phyloP scores from a whole-genome alignment of 257 asterid genomes.

The Forsythia suspensa region DNA sequence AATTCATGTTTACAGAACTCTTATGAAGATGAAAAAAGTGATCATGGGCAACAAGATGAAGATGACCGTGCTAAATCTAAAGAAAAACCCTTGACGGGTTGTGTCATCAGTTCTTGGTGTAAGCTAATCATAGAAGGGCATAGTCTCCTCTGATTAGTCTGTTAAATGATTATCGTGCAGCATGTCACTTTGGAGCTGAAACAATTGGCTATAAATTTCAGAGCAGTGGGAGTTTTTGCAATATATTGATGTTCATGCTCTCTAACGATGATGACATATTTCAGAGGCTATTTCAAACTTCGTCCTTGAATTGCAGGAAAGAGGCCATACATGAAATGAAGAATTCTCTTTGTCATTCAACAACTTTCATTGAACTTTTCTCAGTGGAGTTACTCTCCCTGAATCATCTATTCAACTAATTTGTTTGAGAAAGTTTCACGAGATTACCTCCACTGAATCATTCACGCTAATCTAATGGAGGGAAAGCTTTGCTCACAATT shows the following conservation, averaged over 20 bases:
- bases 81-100: constrained; percentile 48
- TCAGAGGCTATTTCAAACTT: constrained; percentile 54
- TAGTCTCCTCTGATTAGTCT: constrained; percentile 55
- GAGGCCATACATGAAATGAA: constrained; percentile 52
- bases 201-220: constrained; percentile 55
- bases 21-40: constrained; percentile 67
- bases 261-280: constrained; percentile 68
- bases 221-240: constrained; percentile 68
- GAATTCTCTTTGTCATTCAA: constrained; percentile 17
- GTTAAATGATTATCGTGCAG: constrained; percentile 90
- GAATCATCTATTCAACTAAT: too few species aligned
- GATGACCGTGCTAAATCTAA: constrained; percentile 36
- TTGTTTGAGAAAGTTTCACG: too few species aligned
- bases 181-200: constrained; percentile 83
- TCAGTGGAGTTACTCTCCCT: too few species aligned
- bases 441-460: too few species aligned
- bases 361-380: too few species aligned
- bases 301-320: constrained; percentile 53
- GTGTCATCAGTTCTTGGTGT: constrained; percentile 56
- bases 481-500: too few species aligned
- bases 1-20: constrained; percentile 49
- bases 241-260: constrained; percentile 55
- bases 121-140: constrained; percentile 34
- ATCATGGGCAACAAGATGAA: constrained; percentile 46
- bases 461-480: too few species aligned